Evolutionary conservation across 345 rosid species (phyloP), one percentile per base, ranked within the genome.

Genomic region (Psidium guajava): DNA sequence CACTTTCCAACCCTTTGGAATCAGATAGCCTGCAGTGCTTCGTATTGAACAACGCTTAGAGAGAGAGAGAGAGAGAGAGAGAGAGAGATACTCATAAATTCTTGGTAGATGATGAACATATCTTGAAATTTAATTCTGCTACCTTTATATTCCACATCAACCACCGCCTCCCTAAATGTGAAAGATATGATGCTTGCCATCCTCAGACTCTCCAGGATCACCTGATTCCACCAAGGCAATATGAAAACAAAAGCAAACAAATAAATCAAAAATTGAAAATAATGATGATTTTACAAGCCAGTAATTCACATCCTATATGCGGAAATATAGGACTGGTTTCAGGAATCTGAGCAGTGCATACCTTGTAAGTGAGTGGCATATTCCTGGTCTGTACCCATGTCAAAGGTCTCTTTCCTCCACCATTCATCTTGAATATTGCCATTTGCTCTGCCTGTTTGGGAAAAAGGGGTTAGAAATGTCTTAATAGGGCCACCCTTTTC

Each of bases 1-100:
- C 88, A 97, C 99, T 89, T 97, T 97, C 99, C 99, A 97, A 56
- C 99, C 99, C 84, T 93, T 96, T 36, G 99, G 99, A 86, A 97
- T 97, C 82, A 91, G 89, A 88, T 92, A 93, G 53, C 99, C 99
- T 97, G 87, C 73, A 85, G 21, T 73, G 12, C 36, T 8, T 69
- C 47, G 77, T 47, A 18, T 69, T 69, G 77, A 69, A 36, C 4
- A 36, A 36, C 8, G 20, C 77, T 69, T 10, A 7, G 74, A 61
- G 74, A 64, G 75, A 64, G 56, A 54, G 57, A 54, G 73, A 54
- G 57, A 59, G 36, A 58, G 69, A 59, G 73, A 59, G 73, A 58
- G 22, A 61, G 22, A 28, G 44, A 69, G 77, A 69, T 36, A 36
- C 77, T 69, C 77, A 32, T 69, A 69, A 69, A 69, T 2, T 69